Conservation (phyloP, 139 green algal genomes). For the Chlorella sp. region DNA sequence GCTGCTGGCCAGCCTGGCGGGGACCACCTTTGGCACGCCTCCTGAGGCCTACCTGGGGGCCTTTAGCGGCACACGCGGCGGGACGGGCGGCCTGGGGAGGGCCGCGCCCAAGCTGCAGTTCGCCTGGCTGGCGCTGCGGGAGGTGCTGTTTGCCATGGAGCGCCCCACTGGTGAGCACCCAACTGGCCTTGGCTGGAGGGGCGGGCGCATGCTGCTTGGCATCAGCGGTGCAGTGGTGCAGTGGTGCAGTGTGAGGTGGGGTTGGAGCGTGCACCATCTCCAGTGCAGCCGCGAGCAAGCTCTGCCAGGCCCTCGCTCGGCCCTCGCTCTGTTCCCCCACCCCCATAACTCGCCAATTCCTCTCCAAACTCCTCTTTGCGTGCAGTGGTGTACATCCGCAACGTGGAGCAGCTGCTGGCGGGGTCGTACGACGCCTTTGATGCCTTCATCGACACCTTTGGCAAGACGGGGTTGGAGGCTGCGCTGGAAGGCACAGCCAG, state of each 20-base stretch:
- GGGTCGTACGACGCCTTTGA: not conserved
- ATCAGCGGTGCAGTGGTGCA: too few species aligned
- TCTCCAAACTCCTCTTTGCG: not conserved
- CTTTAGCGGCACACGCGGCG: constrained; percentile 20
- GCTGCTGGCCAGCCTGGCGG: constrained; percentile 41
- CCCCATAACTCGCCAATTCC: too few species aligned
- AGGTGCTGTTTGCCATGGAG: constrained; percentile 14
- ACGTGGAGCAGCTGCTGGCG: constrained; percentile 20
- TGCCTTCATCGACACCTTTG: not conserved
- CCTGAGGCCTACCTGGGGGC: constrained; percentile 30
- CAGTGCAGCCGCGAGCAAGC: not conserved
- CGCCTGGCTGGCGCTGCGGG: constrained; percentile 28
- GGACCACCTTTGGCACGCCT: not conserved
- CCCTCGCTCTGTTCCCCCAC: too few species aligned
- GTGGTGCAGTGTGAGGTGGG: too few species aligned
- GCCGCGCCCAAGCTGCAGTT: not conserved
- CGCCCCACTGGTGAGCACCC: constrained; percentile 9
- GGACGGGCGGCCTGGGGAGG: not conserved
- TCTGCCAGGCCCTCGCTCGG: not conserved
- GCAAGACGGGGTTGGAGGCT: not conserved
- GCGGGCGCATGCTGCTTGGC: too few species aligned
- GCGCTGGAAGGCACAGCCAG: not conserved
- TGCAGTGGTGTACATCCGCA: constrained; percentile 35
- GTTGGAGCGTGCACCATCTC: not conserved
- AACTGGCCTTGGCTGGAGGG: too few species aligned